A percentile compares a stretch with the other conserved stretches of the same genome.
phyloP scores from a whole-genome alignment of 2,329 filamentous ascomycete genomes.

The Claviceps spartinae region DNA sequence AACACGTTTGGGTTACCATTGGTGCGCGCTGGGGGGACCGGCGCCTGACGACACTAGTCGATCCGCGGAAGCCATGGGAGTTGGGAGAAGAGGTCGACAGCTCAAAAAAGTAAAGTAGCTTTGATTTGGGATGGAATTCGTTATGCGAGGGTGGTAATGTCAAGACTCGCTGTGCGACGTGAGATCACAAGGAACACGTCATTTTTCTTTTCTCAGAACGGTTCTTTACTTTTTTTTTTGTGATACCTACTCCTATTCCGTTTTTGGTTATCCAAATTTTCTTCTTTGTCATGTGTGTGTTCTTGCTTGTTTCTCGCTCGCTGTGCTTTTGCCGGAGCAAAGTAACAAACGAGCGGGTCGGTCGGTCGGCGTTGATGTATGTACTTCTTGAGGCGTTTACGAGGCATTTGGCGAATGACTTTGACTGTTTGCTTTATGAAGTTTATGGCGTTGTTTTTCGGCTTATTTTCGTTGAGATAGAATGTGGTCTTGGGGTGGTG shows the following conservation, averaged over 20 bases:
- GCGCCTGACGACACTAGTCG: constrained; percentile 40
- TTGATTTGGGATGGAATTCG: neutral
- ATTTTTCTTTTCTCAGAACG: neutral
- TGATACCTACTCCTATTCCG: constrained; percentile 4
- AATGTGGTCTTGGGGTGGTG: too few relatives aligned
- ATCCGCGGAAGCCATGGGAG: constrained; percentile 38
- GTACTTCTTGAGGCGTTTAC: too few relatives aligned
- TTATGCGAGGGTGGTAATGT: neutral
- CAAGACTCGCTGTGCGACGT: neutral
- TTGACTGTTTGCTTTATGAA: too few relatives aligned
- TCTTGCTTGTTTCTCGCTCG: neutral
- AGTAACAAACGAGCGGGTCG: too few relatives aligned
- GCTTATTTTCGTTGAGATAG: too few relatives aligned
- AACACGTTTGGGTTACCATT: constrained; percentile 57
- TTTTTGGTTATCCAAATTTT: constrained; percentile 4
- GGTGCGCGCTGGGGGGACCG: constrained; percentile 48
- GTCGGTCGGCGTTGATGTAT: too few relatives aligned
- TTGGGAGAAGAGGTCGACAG: constrained; percentile 34
- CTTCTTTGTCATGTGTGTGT: too few relatives aligned
- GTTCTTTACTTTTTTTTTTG: constrained; percentile 2
- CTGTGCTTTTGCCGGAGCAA: neutral
- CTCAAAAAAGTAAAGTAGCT: constrained; percentile 14
- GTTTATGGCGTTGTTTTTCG: too few relatives aligned
- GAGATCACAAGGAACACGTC: neutral
- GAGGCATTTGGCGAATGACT: too few relatives aligned